Evolutionary conservation across 2,329 filamentous ascomycete species (phyloP), one percentile per base, ranked within the genome.

Genomic region (Aspergillus candidus): DNA sequence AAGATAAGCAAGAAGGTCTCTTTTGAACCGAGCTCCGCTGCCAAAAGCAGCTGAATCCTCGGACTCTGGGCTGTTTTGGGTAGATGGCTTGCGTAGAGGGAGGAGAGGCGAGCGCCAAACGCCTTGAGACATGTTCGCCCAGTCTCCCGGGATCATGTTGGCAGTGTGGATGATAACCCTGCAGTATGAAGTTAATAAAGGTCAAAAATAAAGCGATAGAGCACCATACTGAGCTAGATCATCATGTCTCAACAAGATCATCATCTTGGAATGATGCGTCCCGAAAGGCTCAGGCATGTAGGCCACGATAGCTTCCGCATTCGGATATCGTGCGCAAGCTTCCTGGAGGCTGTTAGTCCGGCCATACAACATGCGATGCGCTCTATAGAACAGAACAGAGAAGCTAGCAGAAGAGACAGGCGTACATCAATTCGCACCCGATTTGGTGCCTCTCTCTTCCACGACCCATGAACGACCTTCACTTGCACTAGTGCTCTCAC

Each of bases 71-170:
- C 12, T 38, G 13, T 33, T 32, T 14, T 47, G 22, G 22, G 22
- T 27, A 10, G 22, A 8, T 27, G 22, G 22, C 7, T 27, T 48
- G 34, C 18, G 41, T 6, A 78, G 65, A 1, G 85, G 82, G 1
- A 94, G 77, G 1, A 78, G 60, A 1, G 87, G 87, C 0, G 87
- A 91, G 39, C 70, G 73, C 89, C 89, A 95, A 4, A 86, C 78
- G 1, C 80, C 88, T 62, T 95, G 88, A 1, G 83, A 86, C 85
- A 94, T 86, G 54, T 93, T 93, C 1, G 74, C 77, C 89, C 89
- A 95, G 62, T 95, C 89, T 43, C 83, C 81, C 4, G 75, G 60
- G n/a, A 94, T 91, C 84, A 94, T 88, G 55, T 95, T 95, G 13
- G 89, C 88, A 0, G 89, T 95, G 55, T 94, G 87, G 27, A 95